A percentile compares a stretch with the other conserved stretches of the same genome.
Evolutionary conservation across 257 asterid species (phyloP).

Genomic region (Phtheirospermum japonicum): DNA sequence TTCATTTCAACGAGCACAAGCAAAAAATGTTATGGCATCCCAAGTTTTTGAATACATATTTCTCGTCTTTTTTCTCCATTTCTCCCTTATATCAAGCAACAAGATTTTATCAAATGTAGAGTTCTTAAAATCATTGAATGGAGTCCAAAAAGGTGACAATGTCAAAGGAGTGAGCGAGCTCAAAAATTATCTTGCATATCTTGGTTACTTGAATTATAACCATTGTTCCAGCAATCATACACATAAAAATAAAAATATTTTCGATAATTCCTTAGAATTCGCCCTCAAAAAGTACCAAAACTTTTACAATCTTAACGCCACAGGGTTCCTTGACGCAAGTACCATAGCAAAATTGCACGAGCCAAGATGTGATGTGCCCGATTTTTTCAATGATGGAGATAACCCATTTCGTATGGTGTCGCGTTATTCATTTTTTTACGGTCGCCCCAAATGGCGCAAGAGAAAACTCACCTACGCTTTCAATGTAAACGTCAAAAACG

Average conservation of each 20-base stretch:
- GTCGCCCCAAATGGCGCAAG: conserved; percentile 11
- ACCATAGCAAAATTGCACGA: conserved; percentile 6
- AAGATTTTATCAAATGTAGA: background rate
- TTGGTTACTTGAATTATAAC: background rate
- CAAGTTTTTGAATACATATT: background rate
- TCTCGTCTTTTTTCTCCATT: conserved; percentile 13
- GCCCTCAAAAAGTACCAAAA: conserved; percentile 15
- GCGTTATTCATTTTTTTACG: background rate
- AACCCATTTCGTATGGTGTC: background rate
- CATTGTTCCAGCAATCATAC: background rate
- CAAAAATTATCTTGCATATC: background rate
- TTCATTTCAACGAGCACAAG: too few species aligned
- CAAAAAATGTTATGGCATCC: conserved; percentile 11
- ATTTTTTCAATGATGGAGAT: background rate
- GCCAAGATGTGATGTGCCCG: conserved; percentile 20
- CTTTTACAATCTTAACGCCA: conserved; percentile 14
- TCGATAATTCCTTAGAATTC: background rate
- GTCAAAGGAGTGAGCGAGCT: background rate
- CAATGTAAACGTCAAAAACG: background rate
- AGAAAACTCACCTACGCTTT: conserved; percentile 1
- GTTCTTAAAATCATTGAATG: background rate
- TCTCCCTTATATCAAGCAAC: background rate
- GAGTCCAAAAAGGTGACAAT: background rate
- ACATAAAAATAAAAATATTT: background rate
- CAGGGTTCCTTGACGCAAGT: background rate